Conservation (phyloP, 2,329 filamentous ascomycete genomes). For the Calonectria leucothoes region DNA sequence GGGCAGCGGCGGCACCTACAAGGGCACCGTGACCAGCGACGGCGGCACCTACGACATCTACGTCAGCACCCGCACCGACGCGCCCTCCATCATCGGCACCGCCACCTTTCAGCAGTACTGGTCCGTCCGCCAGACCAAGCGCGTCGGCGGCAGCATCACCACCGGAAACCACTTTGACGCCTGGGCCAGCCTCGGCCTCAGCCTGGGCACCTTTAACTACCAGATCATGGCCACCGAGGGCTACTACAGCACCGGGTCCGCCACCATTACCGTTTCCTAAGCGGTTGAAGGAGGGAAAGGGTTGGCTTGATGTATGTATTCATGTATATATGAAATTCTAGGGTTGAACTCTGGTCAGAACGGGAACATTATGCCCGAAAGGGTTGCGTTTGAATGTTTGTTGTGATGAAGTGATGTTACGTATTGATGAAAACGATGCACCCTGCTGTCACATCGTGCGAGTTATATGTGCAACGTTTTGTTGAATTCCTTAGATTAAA, state of each 20-base stretch:
- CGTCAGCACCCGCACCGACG: conserved; percentile 50
- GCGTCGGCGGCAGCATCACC: conserved; percentile 61
- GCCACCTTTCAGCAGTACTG: conserved; percentile 64
- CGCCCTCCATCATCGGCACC: conserved; percentile 60
- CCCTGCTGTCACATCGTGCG: too few relatives aligned
- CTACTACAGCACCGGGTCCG: conserved; percentile 60
- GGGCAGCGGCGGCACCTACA: conserved; percentile 42
- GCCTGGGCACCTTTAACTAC: conserved; percentile 61
- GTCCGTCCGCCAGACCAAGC: conserved; percentile 61
- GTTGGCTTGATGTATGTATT: neutral
- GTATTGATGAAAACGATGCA: too few relatives aligned
- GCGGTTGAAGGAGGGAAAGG: conserved; percentile 32
- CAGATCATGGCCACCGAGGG: conserved; percentile 66
- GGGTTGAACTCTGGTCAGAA: conserved; percentile 18
- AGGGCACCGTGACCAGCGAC: conserved; percentile 48
- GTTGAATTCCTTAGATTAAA: neutral
- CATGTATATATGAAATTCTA: conserved; percentile 20
- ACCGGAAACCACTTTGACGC: conserved; percentile 63
- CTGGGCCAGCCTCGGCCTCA: conserved; percentile 59
- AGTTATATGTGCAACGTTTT: too few relatives aligned
- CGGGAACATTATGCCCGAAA: neutral
- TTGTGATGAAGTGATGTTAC: neutral
- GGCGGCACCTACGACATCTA: conserved; percentile 51
- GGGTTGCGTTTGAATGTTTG: neutral
- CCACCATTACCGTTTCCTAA: conserved; percentile 57